These are phyloP conservation scores for Rhizodiscina lignyota DNA, from an alignment of 495 filamentous ascomycete species.

Conservation along the genomic window DNA sequence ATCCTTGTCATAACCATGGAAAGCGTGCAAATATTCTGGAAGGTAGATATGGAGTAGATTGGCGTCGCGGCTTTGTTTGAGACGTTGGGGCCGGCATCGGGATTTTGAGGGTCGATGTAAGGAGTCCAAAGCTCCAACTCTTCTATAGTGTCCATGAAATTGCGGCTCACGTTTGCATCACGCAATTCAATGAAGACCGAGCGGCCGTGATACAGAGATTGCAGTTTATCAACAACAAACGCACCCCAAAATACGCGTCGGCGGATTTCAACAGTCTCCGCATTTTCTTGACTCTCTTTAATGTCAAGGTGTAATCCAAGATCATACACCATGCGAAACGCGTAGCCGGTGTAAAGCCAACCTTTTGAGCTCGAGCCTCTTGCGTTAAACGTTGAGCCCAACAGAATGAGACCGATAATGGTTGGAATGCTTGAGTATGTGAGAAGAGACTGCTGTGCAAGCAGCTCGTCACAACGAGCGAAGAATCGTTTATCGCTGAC, in stretches of 20 bases:
- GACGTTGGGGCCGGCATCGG: background rate
- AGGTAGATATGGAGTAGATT: background rate
- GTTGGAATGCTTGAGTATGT: constrained; percentile 15
- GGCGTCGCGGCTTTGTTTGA: background rate
- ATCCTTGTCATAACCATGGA: background rate
- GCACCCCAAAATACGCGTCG: background rate
- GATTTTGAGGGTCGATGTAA: background rate
- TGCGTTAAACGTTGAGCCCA: constrained; percentile 13
- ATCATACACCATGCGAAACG: background rate
- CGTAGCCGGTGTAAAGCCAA: background rate
- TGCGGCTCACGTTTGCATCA: background rate
- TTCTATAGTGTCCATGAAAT: background rate
- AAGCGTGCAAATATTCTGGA: background rate
- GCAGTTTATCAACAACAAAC: background rate
- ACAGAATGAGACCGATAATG: constrained; percentile 13
- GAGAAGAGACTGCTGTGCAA: constrained; percentile 10
- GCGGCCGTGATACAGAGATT: background rate
- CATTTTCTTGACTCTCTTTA: background rate
- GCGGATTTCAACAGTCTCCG: background rate
- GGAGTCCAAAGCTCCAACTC: background rate
- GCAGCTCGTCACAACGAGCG: constrained; percentile 12
- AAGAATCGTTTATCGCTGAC: constrained; percentile 12
- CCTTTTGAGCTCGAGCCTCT: constrained; percentile 10
- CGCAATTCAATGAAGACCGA: background rate
- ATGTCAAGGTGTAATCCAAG: background rate